Base-by-base conservation (phyloP, 139 green algal genomes). In the Coelastrella sp. region DNA sequence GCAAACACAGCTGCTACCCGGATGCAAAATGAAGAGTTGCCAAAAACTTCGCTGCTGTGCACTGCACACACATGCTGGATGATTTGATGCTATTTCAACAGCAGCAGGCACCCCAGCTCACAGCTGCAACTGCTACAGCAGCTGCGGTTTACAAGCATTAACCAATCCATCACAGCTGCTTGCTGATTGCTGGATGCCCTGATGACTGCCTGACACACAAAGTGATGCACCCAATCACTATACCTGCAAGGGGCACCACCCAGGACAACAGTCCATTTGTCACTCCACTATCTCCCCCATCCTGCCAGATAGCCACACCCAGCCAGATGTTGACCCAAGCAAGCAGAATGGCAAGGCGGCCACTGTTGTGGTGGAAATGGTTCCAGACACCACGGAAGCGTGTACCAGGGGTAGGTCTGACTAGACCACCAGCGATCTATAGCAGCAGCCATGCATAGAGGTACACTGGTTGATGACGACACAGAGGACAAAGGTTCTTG, bases 251-350 rank as follows among this genome's bases (percentile, higher is more conserved):
- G 6, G 82, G 82, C 24, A 76, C 82, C 61, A 87, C 82, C 82
- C 82, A 87, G 49, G 82, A 59, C 22, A 76, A 11, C 6, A 87
- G 14, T 17, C 63, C 63, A 60, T 78, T 87, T 0, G 19, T 73
- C 80, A 68, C 56, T 59, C 78, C n/a, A 59, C 9, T 66, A 11
- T 49, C 22, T 14, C 75, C 75, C 4, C 11, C 78, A 10, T 84
- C 35, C 6, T 87, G 14, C 82, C 82, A 87, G 60, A 88, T 24
- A 8, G 82, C 7, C 17, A 88, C 82, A 0, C 63, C 82, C 63
- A 88, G 82, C 82, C 82, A 88, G 63, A 88, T 88, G 82, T 88
- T 88, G 35, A 65, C 63, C 82, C 82, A 88, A 17, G 82, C 82
- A 35, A 88, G 63, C 3, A 88, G 82, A 6, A 88, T 17, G 4